Evolutionary conservation across 768 basidiomycete species (phyloP).

Genomic region (Sistotremastrum niveocremeum): DNA sequence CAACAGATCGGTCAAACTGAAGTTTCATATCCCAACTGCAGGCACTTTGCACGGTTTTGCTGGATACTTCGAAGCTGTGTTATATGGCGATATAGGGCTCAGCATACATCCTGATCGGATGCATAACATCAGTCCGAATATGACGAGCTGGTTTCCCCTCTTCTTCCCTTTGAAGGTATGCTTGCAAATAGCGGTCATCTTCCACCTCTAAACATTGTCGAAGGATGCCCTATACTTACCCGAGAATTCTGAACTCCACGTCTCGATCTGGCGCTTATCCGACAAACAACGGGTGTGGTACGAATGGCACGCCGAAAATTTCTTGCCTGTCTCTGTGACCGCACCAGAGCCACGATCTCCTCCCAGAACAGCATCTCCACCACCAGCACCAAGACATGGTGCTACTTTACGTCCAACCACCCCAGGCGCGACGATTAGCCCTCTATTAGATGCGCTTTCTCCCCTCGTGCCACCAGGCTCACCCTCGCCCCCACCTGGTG

Average conservation of each 20-base stretch:
- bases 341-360: conserved; percentile 20
- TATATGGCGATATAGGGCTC: conserved; percentile 82
- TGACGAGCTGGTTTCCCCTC: conserved; percentile 98
- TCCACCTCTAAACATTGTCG: background rate
- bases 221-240: conserved; percentile 93
- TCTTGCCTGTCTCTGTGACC: conserved; percentile 46
- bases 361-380: conserved; percentile 8
- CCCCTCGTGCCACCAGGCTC: conserved; percentile 4
- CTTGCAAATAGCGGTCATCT: conserved; percentile 2
- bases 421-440: background rate
- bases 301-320: conserved; percentile 96
- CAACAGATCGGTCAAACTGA: conserved; percentile 69
- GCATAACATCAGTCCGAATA: conserved; percentile 79
- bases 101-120: conserved; percentile 90
- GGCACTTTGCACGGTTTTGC: conserved; percentile 89
- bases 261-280: conserved; percentile 89
- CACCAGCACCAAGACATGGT: conserved; percentile 6
- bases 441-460: background rate
- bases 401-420: conserved; percentile 8
- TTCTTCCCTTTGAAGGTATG: conserved; percentile 88
- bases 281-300: conserved; percentile 91
- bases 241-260: conserved; percentile 80
- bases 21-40: conserved; percentile 90
- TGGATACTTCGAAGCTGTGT: conserved; percentile 91
- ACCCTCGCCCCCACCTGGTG: background rate